These are phyloP conservation scores for Wickerhamomyces sp. DNA, from an alignment of 1,139 yeast genomes.

Conservation along the genomic window DNA sequence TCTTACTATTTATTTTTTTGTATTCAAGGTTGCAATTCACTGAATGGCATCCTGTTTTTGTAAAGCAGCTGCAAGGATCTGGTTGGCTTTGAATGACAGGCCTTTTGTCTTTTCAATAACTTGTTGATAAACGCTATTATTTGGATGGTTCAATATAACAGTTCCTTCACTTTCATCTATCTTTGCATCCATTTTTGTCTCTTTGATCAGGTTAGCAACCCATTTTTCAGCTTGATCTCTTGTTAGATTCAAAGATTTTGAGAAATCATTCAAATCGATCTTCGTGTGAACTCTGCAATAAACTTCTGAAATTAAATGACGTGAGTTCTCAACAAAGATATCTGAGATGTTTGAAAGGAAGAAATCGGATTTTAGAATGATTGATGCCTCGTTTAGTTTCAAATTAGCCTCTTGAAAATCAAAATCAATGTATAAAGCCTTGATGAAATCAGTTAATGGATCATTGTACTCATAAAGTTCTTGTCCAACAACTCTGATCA, in stretches of 20 bases:
- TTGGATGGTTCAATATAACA: slow-evolving; percentile 41
- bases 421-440: slow-evolving; percentile 48
- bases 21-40: too few species aligned
- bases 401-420: slow-evolving; percentile 47
- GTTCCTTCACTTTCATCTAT: slow-evolving; percentile 44
- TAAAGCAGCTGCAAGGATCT: slow-evolving; percentile 36
- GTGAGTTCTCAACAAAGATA: slow-evolving; percentile 40
- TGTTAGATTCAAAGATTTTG: slow-evolving; percentile 36
- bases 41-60: slow-evolving; percentile 25
- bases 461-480: slow-evolving; percentile 59
- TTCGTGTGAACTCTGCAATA: slow-evolving; percentile 49
- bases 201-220: slow-evolving; percentile 44
- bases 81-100: slow-evolving; percentile 50
- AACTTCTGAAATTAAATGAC: slow-evolving; percentile 45
- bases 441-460: slow-evolving; percentile 52
- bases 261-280: slow-evolving; percentile 38
- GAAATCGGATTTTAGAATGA: slow-evolving; percentile 46
- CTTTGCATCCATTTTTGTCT: slow-evolving; percentile 44
- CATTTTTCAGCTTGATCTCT: slow-evolving; percentile 45
- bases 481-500: slow-evolving; percentile 49
- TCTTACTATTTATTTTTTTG: too few species aligned
- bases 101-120: slow-evolving; percentile 59
- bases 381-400: slow-evolving; percentile 40
- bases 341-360: slow-evolving; percentile 42
- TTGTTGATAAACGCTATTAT: slow-evolving; percentile 45